Conservation (phyloP, 2,329 filamentous ascomycete species). For the Tolypocladium ophioglossoides region DNA sequence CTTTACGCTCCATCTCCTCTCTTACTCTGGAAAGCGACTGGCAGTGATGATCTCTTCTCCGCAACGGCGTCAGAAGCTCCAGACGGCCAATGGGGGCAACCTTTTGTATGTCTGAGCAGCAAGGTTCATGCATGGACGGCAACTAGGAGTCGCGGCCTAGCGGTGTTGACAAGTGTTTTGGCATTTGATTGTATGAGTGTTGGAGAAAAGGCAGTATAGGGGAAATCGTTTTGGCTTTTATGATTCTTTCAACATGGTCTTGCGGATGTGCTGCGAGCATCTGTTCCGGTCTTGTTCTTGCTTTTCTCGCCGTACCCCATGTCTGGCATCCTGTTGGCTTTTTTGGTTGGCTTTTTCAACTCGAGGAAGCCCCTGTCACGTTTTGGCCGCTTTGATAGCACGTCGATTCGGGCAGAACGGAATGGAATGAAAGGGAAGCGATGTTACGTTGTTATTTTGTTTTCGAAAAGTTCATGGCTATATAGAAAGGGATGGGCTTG, state of each 20-base stretch:
- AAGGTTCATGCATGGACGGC: not conserved
- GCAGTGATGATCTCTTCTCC: not conserved
- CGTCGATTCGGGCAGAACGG: not conserved
- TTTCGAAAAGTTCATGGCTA: conserved; percentile 7
- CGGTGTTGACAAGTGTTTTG: not conserved
- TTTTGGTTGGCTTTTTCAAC: not conserved
- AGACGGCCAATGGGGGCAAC: not conserved
- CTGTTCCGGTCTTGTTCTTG: not conserved
- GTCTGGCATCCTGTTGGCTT: not conserved
- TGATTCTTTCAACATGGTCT: too few species aligned
- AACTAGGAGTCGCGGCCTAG: too few species aligned
- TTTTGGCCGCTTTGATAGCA: not conserved
- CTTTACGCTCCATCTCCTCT: not conserved
- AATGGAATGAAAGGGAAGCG: not conserved
- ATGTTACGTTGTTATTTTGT: not conserved
- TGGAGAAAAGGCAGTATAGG: conserved; percentile 3
- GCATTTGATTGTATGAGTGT: conserved; percentile 5
- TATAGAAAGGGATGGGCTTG: conserved; percentile 2
- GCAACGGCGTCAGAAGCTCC: not conserved
- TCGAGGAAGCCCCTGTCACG: not conserved
- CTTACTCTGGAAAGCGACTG: not conserved
- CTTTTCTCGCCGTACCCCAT: not conserved
- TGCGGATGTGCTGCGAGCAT: not conserved
- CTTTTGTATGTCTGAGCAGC: not conserved
- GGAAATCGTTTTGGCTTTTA: not conserved